Evolutionary conservation across 257 asterid genomes (phyloP).

Genomic region (Solanum tacnaense): DNA sequence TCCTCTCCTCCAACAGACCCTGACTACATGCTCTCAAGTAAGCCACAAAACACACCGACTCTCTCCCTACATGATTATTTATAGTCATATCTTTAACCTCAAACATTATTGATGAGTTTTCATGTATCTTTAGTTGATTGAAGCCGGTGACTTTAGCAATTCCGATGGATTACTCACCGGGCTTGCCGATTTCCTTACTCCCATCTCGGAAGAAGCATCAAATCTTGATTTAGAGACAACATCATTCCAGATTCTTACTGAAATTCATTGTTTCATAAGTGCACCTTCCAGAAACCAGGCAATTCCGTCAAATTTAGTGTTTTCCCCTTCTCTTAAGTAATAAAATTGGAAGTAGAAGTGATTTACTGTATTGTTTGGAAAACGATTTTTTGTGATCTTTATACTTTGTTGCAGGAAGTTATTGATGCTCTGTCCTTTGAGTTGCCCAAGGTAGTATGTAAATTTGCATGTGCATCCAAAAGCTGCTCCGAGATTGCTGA

Average conservation of each 20-base stretch:
- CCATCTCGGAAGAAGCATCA: constrained; percentile 24
- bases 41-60: not conserved
- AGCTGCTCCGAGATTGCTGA: constrained; percentile 48
- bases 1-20: constrained; percentile 28
- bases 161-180: constrained; percentile 31
- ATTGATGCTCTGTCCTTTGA: constrained; percentile 62
- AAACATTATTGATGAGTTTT: not conserved
- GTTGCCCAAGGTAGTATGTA: constrained; percentile 58
- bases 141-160: constrained; percentile 33
- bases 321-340: not conserved
- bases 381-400: not conserved
- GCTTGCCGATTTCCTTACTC: constrained; percentile 39
- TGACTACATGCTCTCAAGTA: constrained; percentile 42
- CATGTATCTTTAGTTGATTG: constrained; percentile 29
- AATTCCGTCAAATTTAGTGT: not conserved
- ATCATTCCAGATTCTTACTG: constrained; percentile 34
- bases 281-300: constrained; percentile 51
- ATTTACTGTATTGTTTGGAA: not conserved
- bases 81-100: not conserved
- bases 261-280: constrained; percentile 33
- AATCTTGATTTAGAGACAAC: constrained; percentile 16
- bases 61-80: not conserved
- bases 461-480: constrained; percentile 47
- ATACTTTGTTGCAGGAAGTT: constrained; percentile 32
- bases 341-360: not conserved